phyloP scores from a whole-genome alignment of 768 basidiomycete genomes.

The Fomitopsis pulvina region DNA sequence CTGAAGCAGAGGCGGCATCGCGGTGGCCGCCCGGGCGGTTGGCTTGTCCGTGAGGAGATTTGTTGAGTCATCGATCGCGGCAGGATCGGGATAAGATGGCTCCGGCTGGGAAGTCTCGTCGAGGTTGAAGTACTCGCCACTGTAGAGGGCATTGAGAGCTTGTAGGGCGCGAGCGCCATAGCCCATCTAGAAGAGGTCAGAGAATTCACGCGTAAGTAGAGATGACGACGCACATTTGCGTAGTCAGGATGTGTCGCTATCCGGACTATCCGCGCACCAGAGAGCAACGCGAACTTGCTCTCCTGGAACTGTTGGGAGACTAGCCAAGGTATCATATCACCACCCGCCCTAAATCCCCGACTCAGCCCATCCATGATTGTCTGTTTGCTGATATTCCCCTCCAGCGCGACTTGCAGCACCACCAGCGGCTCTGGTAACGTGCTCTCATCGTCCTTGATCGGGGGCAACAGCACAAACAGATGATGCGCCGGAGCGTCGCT shows the following conservation, averaged over 20 bases:
- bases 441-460: slow-evolving; percentile 85
- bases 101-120: slow-evolving; percentile 57
- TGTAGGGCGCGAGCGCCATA: slow-evolving; percentile 89
- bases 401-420: slow-evolving; percentile 92
- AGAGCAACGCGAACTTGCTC: slow-evolving; percentile 84
- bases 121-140: slow-evolving; percentile 85
- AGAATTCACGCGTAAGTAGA: slow-evolving; percentile 6
- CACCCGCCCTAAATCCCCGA: slow-evolving; percentile 79
- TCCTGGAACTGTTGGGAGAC: slow-evolving; percentile 95
- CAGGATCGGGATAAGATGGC: slow-evolving; percentile 54
- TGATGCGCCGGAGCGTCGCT: slow-evolving; percentile 97
- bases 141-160: slow-evolving; percentile 84
- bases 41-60: slow-evolving; percentile 75
- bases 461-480: slow-evolving; percentile 91
- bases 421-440: slow-evolving; percentile 92
- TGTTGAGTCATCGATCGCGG: slow-evolving; percentile 40
- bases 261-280: slow-evolving; percentile 86
- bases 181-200: slow-evolving; percentile 65
- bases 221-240: slow-evolving; percentile 47
- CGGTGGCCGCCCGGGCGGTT: slow-evolving; percentile 58
- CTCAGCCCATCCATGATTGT: slow-evolving; percentile 82
- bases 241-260: slow-evolving; percentile 97
- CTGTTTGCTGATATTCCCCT: slow-evolving; percentile 85
- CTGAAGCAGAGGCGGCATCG: slow-evolving; percentile 92
- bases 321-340: slow-evolving; percentile 98